Conservation (phyloP, 1,284 basidiomycete species). For the Ustilago sp. region DNA sequence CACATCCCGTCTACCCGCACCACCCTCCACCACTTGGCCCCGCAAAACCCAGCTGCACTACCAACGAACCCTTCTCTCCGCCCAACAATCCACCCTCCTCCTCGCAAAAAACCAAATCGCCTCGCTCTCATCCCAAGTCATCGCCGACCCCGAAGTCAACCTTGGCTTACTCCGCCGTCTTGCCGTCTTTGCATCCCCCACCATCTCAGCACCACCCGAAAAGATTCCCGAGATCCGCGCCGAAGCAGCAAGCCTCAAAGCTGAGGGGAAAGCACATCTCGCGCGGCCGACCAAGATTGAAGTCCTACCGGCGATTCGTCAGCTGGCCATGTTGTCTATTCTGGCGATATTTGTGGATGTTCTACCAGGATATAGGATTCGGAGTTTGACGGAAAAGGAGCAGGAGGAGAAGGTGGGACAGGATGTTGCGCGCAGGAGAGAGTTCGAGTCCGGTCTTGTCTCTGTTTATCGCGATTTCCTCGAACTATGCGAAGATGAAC, state of each 20-base stretch:
- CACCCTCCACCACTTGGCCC: constrained; percentile 5
- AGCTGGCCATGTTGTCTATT: constrained; percentile 88
- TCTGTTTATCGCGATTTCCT: constrained; percentile 89
- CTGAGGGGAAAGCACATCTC: constrained; percentile 69
- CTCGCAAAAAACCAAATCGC: constrained; percentile 69
- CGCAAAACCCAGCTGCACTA: constrained; percentile 18
- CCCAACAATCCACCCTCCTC: constrained; percentile 24
- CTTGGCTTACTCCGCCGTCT: constrained; percentile 59
- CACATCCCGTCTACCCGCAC: constrained; percentile 26
- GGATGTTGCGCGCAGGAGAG: constrained; percentile 87
- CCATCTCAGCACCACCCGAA: constrained; percentile 47
- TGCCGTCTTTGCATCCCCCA: constrained; percentile 49
- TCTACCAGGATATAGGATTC: constrained; percentile 83
- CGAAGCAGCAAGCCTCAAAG: constrained; percentile 58
- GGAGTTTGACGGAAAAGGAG: constrained; percentile 87
- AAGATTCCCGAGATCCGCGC: constrained; percentile 37
- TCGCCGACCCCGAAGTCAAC: constrained; percentile 65
- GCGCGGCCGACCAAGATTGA: constrained; percentile 36
- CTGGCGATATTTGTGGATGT: constrained; percentile 96
- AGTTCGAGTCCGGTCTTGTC: constrained; percentile 97
- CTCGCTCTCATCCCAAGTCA: constrained; percentile 60
- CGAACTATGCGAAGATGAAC: constrained; percentile 85
- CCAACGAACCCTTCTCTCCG: constrained; percentile 12
- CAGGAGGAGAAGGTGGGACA: constrained; percentile 93
- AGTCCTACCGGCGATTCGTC: constrained; percentile 86